Evolutionary conservation across 202 grass and related monocot species (phyloP).

Genomic region (Schoenoplectus tabernaemontani): DNA sequence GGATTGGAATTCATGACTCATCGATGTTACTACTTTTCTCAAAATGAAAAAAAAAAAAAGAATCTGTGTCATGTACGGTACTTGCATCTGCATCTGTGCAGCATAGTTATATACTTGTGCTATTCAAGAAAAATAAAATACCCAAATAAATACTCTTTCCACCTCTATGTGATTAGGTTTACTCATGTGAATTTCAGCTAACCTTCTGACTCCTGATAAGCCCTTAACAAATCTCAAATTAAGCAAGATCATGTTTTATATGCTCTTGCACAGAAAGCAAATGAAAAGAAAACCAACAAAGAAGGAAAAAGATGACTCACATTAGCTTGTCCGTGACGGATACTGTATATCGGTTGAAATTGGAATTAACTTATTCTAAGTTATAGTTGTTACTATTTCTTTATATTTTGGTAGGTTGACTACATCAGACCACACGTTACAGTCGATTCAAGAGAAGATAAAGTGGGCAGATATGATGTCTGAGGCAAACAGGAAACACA

Average conservation of each 20-base stretch:
- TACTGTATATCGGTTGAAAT: not conserved
- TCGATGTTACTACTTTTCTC: too few species aligned
- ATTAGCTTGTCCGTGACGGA: not conserved
- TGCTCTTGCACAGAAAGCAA: not conserved
- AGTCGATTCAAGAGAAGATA: constrained; percentile 98
- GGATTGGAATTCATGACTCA: too few species aligned
- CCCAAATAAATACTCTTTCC: not conserved
- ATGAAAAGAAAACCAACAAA: not conserved
- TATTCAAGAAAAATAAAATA: not conserved
- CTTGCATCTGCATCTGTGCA: not conserved
- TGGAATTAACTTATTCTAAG: not conserved
- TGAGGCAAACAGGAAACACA: constrained; percentile 73
- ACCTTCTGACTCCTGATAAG: too few species aligned
- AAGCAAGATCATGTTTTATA: too few species aligned
- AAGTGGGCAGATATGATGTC: constrained; percentile 94
- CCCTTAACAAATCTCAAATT: too few species aligned
- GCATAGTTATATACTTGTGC: not conserved
- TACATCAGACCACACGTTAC: constrained; percentile 74
- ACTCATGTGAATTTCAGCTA: not conserved
- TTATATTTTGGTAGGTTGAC: not conserved
- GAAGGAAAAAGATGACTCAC: too few species aligned
- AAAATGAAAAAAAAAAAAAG: too few species aligned
- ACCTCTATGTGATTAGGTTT: not conserved
- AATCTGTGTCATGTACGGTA: not conserved
- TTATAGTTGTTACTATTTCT: not conserved